Evolutionary conservation across 805 yeast species (phyloP).

Genomic region (Cyberlindnera americana): DNA sequence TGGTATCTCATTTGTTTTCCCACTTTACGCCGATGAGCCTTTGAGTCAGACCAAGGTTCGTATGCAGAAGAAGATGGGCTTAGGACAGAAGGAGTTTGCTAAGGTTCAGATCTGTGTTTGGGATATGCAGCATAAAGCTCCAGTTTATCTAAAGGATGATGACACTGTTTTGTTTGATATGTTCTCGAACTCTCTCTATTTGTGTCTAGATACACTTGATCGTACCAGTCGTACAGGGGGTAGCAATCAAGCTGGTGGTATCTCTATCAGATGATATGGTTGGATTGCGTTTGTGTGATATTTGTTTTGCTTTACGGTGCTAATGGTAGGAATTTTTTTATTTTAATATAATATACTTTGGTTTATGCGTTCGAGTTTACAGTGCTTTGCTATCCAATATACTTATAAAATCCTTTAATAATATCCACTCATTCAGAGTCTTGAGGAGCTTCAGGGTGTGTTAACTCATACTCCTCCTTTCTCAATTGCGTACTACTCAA

Average conservation of each 20-base stretch:
- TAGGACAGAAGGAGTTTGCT: conserved; percentile 76
- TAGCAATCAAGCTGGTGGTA: conserved; percentile 50
- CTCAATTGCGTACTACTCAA: conserved; percentile 83
- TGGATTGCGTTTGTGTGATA: background rate
- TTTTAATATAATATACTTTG: background rate
- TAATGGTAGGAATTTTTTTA: background rate
- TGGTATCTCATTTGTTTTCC: conserved; percentile 82
- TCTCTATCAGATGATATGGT: conserved; percentile 31
- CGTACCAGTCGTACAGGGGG: conserved; percentile 40
- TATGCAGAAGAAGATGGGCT: conserved; percentile 64
- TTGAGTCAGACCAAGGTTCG: conserved; percentile 61
- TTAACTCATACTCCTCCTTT: conserved; percentile 27
- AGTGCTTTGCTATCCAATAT: too few relatives aligned
- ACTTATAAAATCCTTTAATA: too few relatives aligned
- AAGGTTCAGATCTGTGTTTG: conserved; percentile 54
- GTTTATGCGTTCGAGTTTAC: too few relatives aligned
- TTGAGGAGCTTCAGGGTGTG: too few relatives aligned
- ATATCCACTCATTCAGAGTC: too few relatives aligned
- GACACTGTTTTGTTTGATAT: conserved; percentile 52
- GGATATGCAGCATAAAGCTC: conserved; percentile 31
- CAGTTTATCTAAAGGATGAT: conserved; percentile 41
- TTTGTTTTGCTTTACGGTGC: too few relatives aligned
- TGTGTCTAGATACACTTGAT: conserved; percentile 89
- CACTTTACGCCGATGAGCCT: conserved; percentile 63
- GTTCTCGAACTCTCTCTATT: conserved; percentile 29